phyloP scores from a whole-genome alignment of 2,329 filamentous ascomycete species.

The Teratosphaeria nubilosa region DNA sequence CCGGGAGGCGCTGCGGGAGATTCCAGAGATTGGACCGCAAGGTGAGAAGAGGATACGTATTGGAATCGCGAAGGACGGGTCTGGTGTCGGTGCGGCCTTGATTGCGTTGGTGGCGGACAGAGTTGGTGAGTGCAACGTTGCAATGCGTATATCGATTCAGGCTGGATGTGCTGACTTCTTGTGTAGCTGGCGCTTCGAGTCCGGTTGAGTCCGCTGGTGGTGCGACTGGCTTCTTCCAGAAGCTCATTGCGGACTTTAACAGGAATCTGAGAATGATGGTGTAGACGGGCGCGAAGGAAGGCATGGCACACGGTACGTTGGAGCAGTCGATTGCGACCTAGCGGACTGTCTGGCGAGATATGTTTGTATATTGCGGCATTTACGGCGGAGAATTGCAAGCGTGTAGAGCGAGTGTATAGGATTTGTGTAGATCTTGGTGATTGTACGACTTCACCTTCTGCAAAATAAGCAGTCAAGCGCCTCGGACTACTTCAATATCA shows the following conservation, averaged over 20 bases:
- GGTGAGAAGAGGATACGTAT: constrained; percentile 85
- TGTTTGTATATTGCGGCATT: background rate
- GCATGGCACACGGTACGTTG: background rate
- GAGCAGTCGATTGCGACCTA: background rate
- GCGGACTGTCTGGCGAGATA: background rate
- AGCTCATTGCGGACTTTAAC: constrained; percentile 2
- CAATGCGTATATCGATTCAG: background rate
- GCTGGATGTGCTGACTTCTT: background rate
- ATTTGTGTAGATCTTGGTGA: background rate
- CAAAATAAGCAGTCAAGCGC: no score
- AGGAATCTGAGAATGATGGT: constrained; percentile 5
- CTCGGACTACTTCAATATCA: no score
- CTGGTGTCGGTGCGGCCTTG: constrained; percentile 85
- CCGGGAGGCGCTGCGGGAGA: constrained; percentile 65
- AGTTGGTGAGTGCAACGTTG: background rate
- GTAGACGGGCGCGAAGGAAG: background rate
- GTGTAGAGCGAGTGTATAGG: background rate
- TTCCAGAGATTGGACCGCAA: constrained; percentile 64
- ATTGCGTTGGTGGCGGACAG: constrained; percentile 78
- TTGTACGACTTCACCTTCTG: no score
- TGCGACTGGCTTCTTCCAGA: background rate
- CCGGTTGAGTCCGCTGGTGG: background rate
- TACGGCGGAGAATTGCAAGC: background rate
- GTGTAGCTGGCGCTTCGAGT: background rate
- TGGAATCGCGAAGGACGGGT: constrained; percentile 93